Percentiles rank a stretch among this genome's conserved stretches.
Evolutionary conservation across 2,329 filamentous ascomycete genomes (phyloP).

Genomic region (Tothia fuscella): DNA sequence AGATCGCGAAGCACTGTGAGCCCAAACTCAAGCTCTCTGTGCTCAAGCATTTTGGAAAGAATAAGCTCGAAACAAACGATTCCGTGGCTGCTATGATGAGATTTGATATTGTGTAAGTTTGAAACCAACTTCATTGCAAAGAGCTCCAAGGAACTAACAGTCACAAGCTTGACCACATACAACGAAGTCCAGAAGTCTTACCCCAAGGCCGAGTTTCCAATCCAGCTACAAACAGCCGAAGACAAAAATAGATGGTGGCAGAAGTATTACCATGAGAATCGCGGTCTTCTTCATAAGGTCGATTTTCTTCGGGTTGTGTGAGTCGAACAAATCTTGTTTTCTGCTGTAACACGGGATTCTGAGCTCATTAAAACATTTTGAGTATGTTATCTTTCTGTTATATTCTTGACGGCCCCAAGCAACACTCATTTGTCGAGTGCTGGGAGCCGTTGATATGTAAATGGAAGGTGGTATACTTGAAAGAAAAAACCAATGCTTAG

Average conservation of each 20-base stretch:
- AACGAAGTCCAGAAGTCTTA: slow-evolving; percentile 29
- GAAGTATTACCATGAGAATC: slow-evolving; percentile 18
- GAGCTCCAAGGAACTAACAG: not conserved
- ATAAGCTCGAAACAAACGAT: not conserved
- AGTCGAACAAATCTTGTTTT: slow-evolving; percentile 8
- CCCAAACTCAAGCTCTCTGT: slow-evolving; percentile 2
- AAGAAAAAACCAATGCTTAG: too few species aligned
- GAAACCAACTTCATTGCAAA: not conserved
- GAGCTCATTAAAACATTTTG: too few species aligned
- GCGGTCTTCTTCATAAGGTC: slow-evolving; percentile 28
- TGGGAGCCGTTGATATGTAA: too few species aligned
- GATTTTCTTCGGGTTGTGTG: slow-evolving; percentile 21
- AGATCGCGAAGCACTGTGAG: slow-evolving; percentile 20
- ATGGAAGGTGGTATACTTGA: too few species aligned
- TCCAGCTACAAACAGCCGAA: slow-evolving; percentile 24
- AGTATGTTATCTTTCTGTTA: too few species aligned
- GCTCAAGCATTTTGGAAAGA: slow-evolving; percentile 2
- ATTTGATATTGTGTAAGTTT: slow-evolving; percentile 6
- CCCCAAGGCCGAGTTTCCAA: slow-evolving; percentile 28
- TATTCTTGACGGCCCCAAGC: too few species aligned
- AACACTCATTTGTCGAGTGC: too few species aligned
- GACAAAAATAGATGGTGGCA: slow-evolving; percentile 30
- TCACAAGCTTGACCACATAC: slow-evolving; percentile 28
- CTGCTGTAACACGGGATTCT: slow-evolving; percentile 34
- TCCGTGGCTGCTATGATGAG: not conserved